Base-by-base conservation (phyloP, 202 grass and related monocot genomes). In the Eragrostis tef region DNA sequence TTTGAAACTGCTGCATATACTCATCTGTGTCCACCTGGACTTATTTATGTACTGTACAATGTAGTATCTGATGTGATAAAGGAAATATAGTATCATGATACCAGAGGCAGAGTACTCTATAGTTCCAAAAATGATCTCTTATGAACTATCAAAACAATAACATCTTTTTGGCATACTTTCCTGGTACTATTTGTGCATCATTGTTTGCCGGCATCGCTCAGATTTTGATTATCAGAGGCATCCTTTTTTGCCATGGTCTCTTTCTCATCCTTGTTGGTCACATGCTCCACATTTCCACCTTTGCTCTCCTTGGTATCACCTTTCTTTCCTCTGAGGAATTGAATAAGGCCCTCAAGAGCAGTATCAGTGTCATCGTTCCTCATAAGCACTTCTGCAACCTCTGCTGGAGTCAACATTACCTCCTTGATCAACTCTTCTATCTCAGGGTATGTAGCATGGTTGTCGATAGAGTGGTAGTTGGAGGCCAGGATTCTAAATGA, bases 301-400 rank as follows among this genome's bases (percentile, higher is more conserved):
- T 64, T 71, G 49, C 52, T 19, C 21, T 75, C 36, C 53, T 82
- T 83, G 48, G 58, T 57, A 21, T 50, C 39, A 44, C 75, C 67
- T 43, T 71, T 94, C 74, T 90, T 93, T n/a, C 29, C 70, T 52
- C 70, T 86, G 60, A 98, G 79, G 66, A 93, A 87, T 27, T 78
- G 77, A 14, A 93, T 39, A 24, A 93, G 92, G 49, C 77, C 76
- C 11, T 88, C 16, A 9, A 93, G 90, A 24, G 90, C 92, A 1
- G 52, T 27, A 21, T 90, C 50, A 0, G 89, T 86, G 21, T 90
- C 70, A 1, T 97, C 91, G 25, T 80, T 98, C 70, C 85, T 87
- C 88, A 98, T 94, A 22, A 98, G 90, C 80, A 81, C 77, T 70
- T 91, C 92, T 0, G 92, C 90, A 15, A 98, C 77, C 51, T 89